These are phyloP conservation scores for Candida vartiovaarae DNA, from an alignment of 805 yeast genomes.

Conservation along the genomic window DNA sequence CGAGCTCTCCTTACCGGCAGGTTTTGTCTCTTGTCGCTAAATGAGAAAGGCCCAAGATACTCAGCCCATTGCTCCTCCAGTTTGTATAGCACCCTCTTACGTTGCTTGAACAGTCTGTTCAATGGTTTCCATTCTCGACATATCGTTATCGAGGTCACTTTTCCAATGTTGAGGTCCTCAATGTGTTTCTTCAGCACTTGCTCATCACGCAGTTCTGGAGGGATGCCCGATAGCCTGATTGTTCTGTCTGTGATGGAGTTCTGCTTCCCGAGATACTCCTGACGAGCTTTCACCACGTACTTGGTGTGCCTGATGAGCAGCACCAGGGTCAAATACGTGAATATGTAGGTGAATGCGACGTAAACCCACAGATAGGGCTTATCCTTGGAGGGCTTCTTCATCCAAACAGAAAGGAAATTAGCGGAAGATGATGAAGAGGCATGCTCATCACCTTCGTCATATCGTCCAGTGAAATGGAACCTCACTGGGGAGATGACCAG, in stretches of 20 bases:
- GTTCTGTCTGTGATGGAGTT: slow-evolving; percentile 90
- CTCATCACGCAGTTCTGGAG: slow-evolving; percentile 69
- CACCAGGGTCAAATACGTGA: slow-evolving; percentile 60
- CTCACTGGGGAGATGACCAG: slow-evolving; percentile 79
- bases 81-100: slow-evolving; percentile 45
- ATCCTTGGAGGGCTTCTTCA: slow-evolving; percentile 6
- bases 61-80: slow-evolving; percentile 70
- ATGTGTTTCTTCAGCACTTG: slow-evolving; percentile 66
- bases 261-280: slow-evolving; percentile 75
- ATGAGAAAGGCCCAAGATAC: slow-evolving; percentile 41
- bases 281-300: slow-evolving; percentile 71
- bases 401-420: slow-evolving; percentile 29
- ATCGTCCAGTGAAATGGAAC: slow-evolving; percentile 73
- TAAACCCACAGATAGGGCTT: slow-evolving; percentile 75
- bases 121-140: slow-evolving; percentile 83
- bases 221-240: slow-evolving; percentile 80
- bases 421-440: not conserved
- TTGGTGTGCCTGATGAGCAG: slow-evolving; percentile 63
- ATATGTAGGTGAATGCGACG: slow-evolving; percentile 78
- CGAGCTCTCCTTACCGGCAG: slow-evolving; percentile 21
- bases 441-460: slow-evolving; percentile 46
- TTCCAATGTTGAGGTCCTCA: slow-evolving; percentile 72
- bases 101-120: slow-evolving; percentile 54
- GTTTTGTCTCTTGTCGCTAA: slow-evolving; percentile 12
- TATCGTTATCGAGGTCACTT: slow-evolving; percentile 66